A percentile compares a stretch with the other conserved stretches of the same genome.
Conservation (phyloP, 1,284 basidiomycete genomes). For the Schizophyllum amplum region DNA sequence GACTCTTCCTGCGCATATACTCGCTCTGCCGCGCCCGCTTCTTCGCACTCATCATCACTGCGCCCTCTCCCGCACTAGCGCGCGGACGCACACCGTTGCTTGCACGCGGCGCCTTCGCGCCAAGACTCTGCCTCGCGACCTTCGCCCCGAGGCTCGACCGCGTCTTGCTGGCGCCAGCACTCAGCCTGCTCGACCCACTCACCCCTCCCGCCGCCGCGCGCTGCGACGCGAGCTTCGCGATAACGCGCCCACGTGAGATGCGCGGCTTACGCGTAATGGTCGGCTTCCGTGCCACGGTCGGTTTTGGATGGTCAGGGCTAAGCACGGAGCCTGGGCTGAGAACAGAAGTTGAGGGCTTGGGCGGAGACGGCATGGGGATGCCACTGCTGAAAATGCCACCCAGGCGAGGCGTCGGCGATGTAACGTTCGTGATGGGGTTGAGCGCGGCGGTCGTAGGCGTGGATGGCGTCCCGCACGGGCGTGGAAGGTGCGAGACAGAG, state of each 20-base stretch:
- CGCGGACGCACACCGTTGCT: conserved; percentile 23
- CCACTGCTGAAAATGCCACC: conserved; percentile 45
- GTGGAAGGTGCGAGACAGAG: conserved; percentile 2
- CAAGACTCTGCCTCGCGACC: conserved; percentile 36
- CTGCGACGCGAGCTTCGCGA: conserved; percentile 66
- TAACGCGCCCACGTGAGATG: conserved; percentile 71
- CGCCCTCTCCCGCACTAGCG: conserved; percentile 21
- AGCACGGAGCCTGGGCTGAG: neutral
- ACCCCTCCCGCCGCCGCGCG: conserved; percentile 25
- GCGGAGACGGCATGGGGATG: conserved; percentile 26
- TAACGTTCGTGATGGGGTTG: conserved; percentile 37
- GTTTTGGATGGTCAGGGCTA: neutral
- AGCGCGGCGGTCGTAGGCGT: conserved; percentile 19
- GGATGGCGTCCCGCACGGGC: too few relatives aligned
- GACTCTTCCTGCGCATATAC: conserved; percentile 42
- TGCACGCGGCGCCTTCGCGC: conserved; percentile 17
- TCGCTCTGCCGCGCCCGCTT: conserved; percentile 63
- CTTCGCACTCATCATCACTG: conserved; percentile 49
- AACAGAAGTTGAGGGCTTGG: conserved; percentile 14
- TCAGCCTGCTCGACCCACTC: conserved; percentile 15
- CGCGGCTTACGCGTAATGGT: conserved; percentile 47
- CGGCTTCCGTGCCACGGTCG: neutral
- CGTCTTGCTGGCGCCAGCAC: conserved; percentile 15
- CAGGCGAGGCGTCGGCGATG: conserved; percentile 18
- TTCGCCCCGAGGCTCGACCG: conserved; percentile 52